Evolutionary conservation across 2,329 filamentous ascomycete species (phyloP).

Genomic region (Penicillium sp.): DNA sequence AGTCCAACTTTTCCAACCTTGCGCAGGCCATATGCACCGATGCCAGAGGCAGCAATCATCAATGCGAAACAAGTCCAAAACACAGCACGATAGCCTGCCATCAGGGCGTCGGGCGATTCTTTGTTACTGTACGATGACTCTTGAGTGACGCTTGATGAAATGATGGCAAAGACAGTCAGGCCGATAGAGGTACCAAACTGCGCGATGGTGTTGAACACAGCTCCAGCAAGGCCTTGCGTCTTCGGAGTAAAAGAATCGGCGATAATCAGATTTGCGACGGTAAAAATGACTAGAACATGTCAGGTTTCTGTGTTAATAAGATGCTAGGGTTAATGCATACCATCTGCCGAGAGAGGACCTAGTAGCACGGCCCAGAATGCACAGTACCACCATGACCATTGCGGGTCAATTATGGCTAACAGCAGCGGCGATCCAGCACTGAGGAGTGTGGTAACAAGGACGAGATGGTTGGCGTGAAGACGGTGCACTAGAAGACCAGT

Average conservation of each 20-base stretch:
- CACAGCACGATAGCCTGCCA: slow-evolving; percentile 52
- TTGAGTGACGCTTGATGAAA: slow-evolving; percentile 44
- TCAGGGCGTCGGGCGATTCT: slow-evolving; percentile 36
- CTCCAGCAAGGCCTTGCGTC: slow-evolving; percentile 59
- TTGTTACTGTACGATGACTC: slow-evolving; percentile 28
- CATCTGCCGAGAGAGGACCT: slow-evolving; percentile 45
- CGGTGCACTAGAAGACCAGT: slow-evolving; percentile 49
- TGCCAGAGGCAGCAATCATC: slow-evolving; percentile 38
- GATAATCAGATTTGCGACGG: slow-evolving; percentile 55
- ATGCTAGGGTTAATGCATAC: slow-evolving; percentile 1
- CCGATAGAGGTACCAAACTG: slow-evolving; percentile 58
- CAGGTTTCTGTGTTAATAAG: background rate
- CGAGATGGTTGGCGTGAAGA: slow-evolving; percentile 44
- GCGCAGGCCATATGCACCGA: slow-evolving; percentile 46
- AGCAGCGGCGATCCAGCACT: slow-evolving; percentile 42
- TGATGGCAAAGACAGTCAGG: slow-evolving; percentile 51
- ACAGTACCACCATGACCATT: slow-evolving; percentile 49
- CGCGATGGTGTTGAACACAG: slow-evolving; percentile 59
- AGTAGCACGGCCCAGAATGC: slow-evolving; percentile 46
- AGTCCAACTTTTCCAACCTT: slow-evolving; percentile 51
- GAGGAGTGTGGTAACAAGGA: slow-evolving; percentile 39
- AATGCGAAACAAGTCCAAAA: slow-evolving; percentile 55
- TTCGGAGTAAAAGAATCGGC: slow-evolving; percentile 55
- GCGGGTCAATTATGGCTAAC: slow-evolving; percentile 47
- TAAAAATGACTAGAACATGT: slow-evolving; percentile 48